phyloP scores from a whole-genome alignment of 495 filamentous ascomycete genomes.

The Aeminium ludgeri region DNA sequence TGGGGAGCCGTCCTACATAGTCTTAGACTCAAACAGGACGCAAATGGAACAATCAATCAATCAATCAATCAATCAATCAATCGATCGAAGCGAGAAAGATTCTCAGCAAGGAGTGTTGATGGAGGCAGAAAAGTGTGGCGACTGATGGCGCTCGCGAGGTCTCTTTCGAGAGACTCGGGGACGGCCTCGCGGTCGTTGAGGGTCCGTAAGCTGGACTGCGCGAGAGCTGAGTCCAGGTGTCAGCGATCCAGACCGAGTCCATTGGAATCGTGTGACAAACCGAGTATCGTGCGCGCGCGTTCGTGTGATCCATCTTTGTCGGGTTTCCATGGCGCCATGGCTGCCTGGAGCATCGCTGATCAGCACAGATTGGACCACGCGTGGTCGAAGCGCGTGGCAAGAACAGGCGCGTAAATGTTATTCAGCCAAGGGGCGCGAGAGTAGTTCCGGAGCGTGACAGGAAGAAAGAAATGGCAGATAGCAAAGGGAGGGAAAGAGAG shows the following conservation, averaged over 20 bases:
- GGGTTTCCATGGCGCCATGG: constrained; percentile 8
- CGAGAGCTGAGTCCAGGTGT: background rate
- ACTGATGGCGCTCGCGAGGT: constrained; percentile 4
- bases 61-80: no score
- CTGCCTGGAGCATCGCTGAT: background rate
- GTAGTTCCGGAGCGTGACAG: no score
- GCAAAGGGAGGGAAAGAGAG: no score
- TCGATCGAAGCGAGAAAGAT: constrained; percentile 21
- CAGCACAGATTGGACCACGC: no score
- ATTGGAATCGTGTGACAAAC: background rate
- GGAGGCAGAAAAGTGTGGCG: constrained; percentile 1
- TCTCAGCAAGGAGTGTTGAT: background rate
- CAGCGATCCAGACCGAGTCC: background rate
- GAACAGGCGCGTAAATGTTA: no score
- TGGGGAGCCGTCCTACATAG: no score
- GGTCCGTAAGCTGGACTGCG: background rate
- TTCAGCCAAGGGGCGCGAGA: no score
- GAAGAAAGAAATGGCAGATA: no score
- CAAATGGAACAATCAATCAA: no score
- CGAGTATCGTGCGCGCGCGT: constrained; percentile 2
- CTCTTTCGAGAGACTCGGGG: background rate
- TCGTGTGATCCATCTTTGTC: constrained; percentile 1
- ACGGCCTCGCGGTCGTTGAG: background rate
- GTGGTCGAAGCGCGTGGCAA: no score
- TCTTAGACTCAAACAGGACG: no score